Evolutionary conservation across 768 basidiomycete genomes (phyloP).

Genomic region (Austroboletus eburneus): DNA sequence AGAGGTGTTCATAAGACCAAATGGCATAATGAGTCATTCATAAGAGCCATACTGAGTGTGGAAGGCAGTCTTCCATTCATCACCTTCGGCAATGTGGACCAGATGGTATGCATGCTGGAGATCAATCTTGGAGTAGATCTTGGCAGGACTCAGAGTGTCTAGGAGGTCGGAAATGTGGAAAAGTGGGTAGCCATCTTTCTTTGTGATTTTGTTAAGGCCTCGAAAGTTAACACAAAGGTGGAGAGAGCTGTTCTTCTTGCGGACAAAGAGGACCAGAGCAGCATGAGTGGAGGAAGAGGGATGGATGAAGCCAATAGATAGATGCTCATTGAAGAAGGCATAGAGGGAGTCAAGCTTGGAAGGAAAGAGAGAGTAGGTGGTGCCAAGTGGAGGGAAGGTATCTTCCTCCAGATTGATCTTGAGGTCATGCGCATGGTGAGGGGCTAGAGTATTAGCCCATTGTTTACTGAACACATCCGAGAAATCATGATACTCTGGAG

Average conservation of each 20-base stretch:
- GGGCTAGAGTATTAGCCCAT: background rate
- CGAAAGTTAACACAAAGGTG: conserved; percentile 30
- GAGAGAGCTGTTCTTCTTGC: conserved; percentile 19
- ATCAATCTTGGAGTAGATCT: too few relatives aligned
- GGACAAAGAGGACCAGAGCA: conserved; percentile 6
- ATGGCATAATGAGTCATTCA: background rate
- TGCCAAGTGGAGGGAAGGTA: background rate
- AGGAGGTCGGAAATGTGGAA: too few relatives aligned
- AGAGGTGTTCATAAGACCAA: background rate
- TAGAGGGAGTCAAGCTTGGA: conserved; percentile 31
- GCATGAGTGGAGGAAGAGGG: background rate
- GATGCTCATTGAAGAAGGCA: conserved; percentile 29
- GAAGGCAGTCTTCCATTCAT: background rate
- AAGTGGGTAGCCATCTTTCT: conserved; percentile 23
- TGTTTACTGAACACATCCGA: conserved; percentile 12
- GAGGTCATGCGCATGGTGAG: background rate
- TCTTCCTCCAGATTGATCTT: background rate
- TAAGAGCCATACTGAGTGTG: background rate
- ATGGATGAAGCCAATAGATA: background rate
- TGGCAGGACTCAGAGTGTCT: too few relatives aligned
- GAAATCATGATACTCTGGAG: conserved; percentile 15
- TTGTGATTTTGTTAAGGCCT: conserved; percentile 31
- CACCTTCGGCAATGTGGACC: too few relatives aligned
- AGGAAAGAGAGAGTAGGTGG: conserved; percentile 1
- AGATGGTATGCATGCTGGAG: too few relatives aligned